phyloP scores from a whole-genome alignment of 2,329 filamentous ascomycete species.

The Beauveria rudraprayagi region DNA sequence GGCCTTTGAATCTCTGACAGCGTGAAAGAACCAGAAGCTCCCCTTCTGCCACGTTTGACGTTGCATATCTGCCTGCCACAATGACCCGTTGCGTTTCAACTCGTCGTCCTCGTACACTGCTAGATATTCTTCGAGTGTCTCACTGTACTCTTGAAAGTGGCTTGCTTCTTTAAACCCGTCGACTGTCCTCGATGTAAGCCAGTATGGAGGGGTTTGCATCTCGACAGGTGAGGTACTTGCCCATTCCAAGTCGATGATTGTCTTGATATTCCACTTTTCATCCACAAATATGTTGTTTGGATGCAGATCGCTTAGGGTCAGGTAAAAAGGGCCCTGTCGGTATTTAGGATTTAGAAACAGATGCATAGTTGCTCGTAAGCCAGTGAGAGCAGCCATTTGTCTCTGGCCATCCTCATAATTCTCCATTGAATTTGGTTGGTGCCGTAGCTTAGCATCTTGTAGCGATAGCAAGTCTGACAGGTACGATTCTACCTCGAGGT shows the following conservation, averaged over 20 bases:
- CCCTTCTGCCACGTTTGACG: conserved; percentile 2
- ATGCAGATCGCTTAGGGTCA: conserved; percentile 29
- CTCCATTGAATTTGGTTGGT: conserved; percentile 26
- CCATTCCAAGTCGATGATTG: conserved; percentile 25
- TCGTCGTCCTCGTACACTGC: conserved; percentile 13
- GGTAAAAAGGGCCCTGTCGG: conserved; percentile 24
- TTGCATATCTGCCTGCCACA: neutral
- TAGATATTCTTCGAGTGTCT: conserved; percentile 10
- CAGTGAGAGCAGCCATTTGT: conserved; percentile 22
- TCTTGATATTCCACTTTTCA: conserved; percentile 23
- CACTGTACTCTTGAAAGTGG: neutral
- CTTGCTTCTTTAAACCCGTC: conserved; percentile 9
- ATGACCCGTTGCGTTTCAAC: neutral
- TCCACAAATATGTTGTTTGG: conserved; percentile 29
- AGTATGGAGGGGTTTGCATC: conserved; percentile 21
- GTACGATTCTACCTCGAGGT: conserved; percentile 22
- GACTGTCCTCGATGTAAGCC: conserved; percentile 17
- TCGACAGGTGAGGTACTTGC: conserved; percentile 17
- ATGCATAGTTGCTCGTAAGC: conserved; percentile 20
- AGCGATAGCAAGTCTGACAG: conserved; percentile 23
- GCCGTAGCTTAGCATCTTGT: conserved; percentile 25
- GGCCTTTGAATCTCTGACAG: conserved; percentile 15
- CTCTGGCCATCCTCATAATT: conserved; percentile 20
- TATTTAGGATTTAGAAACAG: conserved; percentile 17
- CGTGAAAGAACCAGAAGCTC: conserved; percentile 17